phyloP scores from a whole-genome alignment of 2,329 filamentous ascomycete genomes.

The Scedosporium boydii region DNA sequence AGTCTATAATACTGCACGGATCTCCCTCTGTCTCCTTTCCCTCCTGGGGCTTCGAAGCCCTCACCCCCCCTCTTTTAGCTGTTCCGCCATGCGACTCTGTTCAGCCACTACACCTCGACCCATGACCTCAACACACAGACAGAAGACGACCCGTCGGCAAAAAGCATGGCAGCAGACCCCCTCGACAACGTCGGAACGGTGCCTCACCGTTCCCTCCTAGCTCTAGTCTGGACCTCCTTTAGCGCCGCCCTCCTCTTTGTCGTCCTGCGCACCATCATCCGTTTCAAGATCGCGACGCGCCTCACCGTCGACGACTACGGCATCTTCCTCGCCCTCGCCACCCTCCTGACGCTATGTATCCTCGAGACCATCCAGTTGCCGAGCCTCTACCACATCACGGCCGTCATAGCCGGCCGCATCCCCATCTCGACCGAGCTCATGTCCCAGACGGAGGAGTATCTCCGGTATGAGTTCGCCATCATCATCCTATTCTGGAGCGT shows the following conservation, averaged over 20 bases:
- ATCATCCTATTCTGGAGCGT: conserved; percentile 16
- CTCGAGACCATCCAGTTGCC: conserved; percentile 13
- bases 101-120: too few relatives aligned
- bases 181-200: conserved; percentile 8
- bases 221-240: conserved; percentile 20
- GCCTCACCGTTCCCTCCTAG: conserved; percentile 14
- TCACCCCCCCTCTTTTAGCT: too few relatives aligned
- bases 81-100: too few relatives aligned
- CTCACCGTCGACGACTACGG: conserved; percentile 20
- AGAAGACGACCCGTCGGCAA: too few relatives aligned
- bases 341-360: conserved; percentile 14
- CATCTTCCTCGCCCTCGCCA: conserved; percentile 18
- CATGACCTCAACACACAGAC: too few relatives aligned
- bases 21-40: too few relatives aligned
- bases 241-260: conserved; percentile 17
- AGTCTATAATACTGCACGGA: too few relatives aligned
- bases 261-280: conserved; percentile 16
- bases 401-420: conserved; percentile 10
- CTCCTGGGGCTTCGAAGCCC: too few relatives aligned
- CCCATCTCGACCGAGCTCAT: neutral
- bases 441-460: conserved; percentile 3
- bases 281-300: conserved; percentile 13
- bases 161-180: neutral
- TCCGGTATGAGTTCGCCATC: conserved; percentile 14
- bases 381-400: conserved; percentile 12